These are phyloP conservation scores for Kwoniella heveanensis DNA, from an alignment of 768 basidiomycete genomes.

Conservation along the genomic window DNA sequence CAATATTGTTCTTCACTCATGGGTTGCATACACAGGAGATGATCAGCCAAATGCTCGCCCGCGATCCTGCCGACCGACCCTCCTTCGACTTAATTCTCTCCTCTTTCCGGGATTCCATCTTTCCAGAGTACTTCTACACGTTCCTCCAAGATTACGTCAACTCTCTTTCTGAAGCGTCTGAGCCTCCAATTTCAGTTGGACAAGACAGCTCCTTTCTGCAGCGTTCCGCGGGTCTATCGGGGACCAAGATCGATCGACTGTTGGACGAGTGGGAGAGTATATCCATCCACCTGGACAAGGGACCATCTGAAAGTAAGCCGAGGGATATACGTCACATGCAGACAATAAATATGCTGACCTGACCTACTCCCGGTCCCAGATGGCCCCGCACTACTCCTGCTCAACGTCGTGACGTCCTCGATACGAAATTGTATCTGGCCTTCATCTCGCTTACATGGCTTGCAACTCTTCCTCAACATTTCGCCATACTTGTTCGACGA, in stretches of 20 bases:
- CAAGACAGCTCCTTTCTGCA: constrained; percentile 43
- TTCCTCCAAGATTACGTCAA: constrained; percentile 88
- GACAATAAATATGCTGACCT: too few relatives aligned
- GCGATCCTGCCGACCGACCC: constrained; percentile 75
- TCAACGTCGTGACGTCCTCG: constrained; percentile 83
- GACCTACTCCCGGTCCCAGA: too few relatives aligned
- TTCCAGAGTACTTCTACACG: constrained; percentile 92
- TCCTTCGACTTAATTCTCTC: constrained; percentile 79
- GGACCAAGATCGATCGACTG: constrained; percentile 72
- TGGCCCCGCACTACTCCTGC: constrained; percentile 83
- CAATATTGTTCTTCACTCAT: too few relatives aligned
- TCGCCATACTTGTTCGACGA: constrained; percentile 84
- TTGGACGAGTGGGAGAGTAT: constrained; percentile 73
- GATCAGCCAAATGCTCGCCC: constrained; percentile 84
- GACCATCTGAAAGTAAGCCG: constrained; percentile 29
- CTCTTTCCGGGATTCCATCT: constrained; percentile 72
- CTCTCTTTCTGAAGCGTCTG: constrained; percentile 60
- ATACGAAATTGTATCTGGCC: constrained; percentile 83
- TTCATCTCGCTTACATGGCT: constrained; percentile 77
- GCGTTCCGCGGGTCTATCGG: constrained; percentile 31
- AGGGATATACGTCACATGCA: neutral
- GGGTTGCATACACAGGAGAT: too few relatives aligned
- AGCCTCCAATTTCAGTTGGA: constrained; percentile 46
- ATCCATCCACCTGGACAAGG: constrained; percentile 33
- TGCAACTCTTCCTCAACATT: constrained; percentile 84